Conservation (phyloP, 1,284 basidiomycete genomes). For the Ustilago trichophora region DNA sequence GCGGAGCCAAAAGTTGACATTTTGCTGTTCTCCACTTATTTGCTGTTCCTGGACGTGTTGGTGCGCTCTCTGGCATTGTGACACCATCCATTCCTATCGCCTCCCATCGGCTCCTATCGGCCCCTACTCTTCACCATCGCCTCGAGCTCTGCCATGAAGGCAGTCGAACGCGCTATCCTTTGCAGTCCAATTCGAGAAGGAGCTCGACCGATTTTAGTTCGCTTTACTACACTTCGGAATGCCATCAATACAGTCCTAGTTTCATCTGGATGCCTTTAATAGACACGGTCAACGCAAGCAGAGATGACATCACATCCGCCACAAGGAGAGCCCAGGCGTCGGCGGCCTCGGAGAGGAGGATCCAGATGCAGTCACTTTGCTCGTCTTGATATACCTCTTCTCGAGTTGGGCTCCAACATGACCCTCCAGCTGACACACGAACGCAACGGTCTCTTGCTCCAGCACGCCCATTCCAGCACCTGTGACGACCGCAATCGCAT, state of each 20-base stretch:
- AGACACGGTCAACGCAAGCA: not conserved
- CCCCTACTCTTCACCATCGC: too few relatives aligned
- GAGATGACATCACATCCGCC: not conserved
- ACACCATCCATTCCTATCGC: too few relatives aligned
- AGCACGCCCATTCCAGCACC: constrained; percentile 1
- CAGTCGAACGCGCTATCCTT: too few relatives aligned
- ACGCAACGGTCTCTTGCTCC: constrained; percentile 17
- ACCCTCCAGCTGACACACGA: constrained; percentile 26
- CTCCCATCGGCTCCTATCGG: too few relatives aligned
- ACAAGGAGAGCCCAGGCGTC: not conserved
- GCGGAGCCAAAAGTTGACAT: too few relatives aligned
- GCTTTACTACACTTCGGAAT: not conserved
- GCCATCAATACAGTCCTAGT: constrained; percentile 1
- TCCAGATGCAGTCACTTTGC: constrained; percentile 28
- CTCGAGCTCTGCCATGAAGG: too few relatives aligned
- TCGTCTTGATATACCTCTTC: constrained; percentile 13
- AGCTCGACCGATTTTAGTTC: too few relatives aligned
- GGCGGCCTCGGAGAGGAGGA: constrained; percentile 6
- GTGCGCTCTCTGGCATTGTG: too few relatives aligned
- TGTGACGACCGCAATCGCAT: constrained; percentile 8
- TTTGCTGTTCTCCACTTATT: too few relatives aligned
- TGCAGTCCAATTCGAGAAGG: too few relatives aligned
- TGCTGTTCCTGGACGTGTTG: too few relatives aligned
- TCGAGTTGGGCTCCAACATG: constrained; percentile 38
- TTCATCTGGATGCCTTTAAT: not conserved